A percentile compares a stretch with the other conserved stretches of the same genome.
phyloP scores from a whole-genome alignment of 495 filamentous ascomycete genomes.

The Aspergillus steynii region DNA sequence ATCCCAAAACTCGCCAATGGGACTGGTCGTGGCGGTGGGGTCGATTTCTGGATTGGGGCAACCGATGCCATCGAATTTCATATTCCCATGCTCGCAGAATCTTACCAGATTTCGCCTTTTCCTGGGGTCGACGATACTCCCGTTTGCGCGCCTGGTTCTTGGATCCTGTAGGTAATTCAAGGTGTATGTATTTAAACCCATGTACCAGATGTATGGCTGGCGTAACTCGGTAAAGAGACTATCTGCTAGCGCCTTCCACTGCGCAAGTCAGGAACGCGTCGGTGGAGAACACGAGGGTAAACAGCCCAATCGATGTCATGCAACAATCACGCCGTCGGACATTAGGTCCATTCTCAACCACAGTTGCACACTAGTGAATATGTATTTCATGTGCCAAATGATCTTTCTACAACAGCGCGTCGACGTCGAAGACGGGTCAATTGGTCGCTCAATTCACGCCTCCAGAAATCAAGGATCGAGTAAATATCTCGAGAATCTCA shows the following conservation, averaged over 20 bases:
- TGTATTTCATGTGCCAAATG: conserved; percentile 9
- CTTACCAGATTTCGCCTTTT: background rate
- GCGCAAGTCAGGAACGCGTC: conserved; percentile 35
- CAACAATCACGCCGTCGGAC: conserved; percentile 18
- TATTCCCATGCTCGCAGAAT: background rate
- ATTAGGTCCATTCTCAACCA: conserved; percentile 19
- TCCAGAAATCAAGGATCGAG: too few species aligned
- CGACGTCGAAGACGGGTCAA: background rate
- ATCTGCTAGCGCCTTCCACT: conserved; percentile 13
- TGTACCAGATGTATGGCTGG: conserved; percentile 2
- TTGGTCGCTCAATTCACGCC: too few species aligned
- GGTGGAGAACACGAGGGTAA: conserved; percentile 25
- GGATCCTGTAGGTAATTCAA: background rate
- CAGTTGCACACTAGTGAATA: conserved; percentile 11
- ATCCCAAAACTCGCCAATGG: conserved; percentile 9
- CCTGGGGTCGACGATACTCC: too few species aligned
- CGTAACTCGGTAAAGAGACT: conserved; percentile 11
- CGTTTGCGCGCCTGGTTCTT: too few species aligned
- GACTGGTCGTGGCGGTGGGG: conserved; percentile 3
- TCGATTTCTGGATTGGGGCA: too few species aligned
- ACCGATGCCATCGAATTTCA: too few species aligned
- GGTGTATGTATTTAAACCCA: background rate
- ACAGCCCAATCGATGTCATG: conserved; percentile 18
- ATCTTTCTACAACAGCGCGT: background rate
- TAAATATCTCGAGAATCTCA: too few species aligned